Base-by-base conservation (phyloP, 176 grass and related monocot genomes). In the Metroxylon sagu region DNA sequence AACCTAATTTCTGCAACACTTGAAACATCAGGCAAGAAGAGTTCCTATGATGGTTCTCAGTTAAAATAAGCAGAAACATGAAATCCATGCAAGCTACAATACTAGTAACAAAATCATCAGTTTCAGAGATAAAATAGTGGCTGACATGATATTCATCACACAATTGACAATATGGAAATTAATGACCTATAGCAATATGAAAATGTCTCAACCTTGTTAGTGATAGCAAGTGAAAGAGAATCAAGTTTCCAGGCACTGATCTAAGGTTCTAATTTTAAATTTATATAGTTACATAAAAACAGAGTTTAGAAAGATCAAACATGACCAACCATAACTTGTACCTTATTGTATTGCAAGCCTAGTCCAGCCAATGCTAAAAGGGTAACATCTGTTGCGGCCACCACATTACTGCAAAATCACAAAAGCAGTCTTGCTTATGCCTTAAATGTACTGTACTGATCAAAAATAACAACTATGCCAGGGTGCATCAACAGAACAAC, bases 1-100 rank as follows among this genome's bases (percentile, higher is more conserved):
- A 97, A 72, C 92, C 92, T 88, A 97, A 80, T 97, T 97, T 97
- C 92, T 97, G 87, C 81, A 81, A 49, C 43, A 70, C 43, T 29
- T 73, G 17, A 62, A 54, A 48, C 63, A 70, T 53, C 67, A 60
- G 69, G 43, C 35, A 43, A 43, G 35, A 43, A 43, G 35, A 12
- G 35, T 10, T 2, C 3, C 2, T 43, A 12, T 43, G 35, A 43
- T 43, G 8, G 35, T 43, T 43, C 35, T 43, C 35, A 43, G 12
- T 43, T 43, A 12, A 52, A 52, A 50, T 27, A 68, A 66, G 27
- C 49, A 61, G 14, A 50, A 30, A 66, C 48, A 25, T 61, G 18
- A 53, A 25, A 62, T 70, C 54, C 28, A 17, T 54, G 49, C 59
- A 18, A 60, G n/a, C 5, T 7, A 29, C 14, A 43, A 43, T 14